Base-by-base conservation (phyloP, 78 protist species). In the Dictyostelium firmibasis region DNA sequence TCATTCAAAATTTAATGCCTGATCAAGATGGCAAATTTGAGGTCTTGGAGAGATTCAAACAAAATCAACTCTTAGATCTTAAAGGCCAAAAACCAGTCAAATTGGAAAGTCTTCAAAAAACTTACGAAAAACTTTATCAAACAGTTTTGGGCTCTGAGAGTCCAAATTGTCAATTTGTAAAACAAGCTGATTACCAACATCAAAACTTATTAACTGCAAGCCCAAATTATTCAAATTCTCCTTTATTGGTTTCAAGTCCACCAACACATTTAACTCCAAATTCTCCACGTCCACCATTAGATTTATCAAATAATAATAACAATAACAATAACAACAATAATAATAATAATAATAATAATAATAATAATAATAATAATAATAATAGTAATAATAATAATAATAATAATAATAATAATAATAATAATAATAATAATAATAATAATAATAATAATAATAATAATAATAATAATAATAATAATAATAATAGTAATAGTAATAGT, bases 111-210 rank as follows among this genome's bases (percentile, higher is more conserved):
- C 47, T 87, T 5, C 84, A 87, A 78, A n/a, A 25, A 43, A 87
- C 83, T 2, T 87, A 87, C 43, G 85, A 87, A 36, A 76, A 87
- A 53, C 93, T 87, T 8, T 87, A 87, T 62, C 70, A 87, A 23
- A 77, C 53, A 2, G 50, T 87, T 16, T 70, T 76, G 2, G 60
- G 78, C 29, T 70, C 77, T 13, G 77, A 70, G 4, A 70, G 44
- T 76, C 82, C 82, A 31, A 38, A 33, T 38, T 76, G 62, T 38
- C 44, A 23, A 33, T 76, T 76, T 76, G 38, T 76, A 41, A 41
- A 76, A 38, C 53, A 38, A 38, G 27, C 44, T 36, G 62, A 76
- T 38, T 41, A 76, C n/a, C 82, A 76, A 76, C 47, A 76, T 70
- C 77, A 76, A 76, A 76, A 76, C 38, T 41, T 38, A 76, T 16